Percentiles rank a stretch among this genome's conserved stretches.
These are phyloP conservation scores for Cystofilobasidium macerans DNA, from an alignment of 768 basidiomycete species.

Conservation along the genomic window DNA sequence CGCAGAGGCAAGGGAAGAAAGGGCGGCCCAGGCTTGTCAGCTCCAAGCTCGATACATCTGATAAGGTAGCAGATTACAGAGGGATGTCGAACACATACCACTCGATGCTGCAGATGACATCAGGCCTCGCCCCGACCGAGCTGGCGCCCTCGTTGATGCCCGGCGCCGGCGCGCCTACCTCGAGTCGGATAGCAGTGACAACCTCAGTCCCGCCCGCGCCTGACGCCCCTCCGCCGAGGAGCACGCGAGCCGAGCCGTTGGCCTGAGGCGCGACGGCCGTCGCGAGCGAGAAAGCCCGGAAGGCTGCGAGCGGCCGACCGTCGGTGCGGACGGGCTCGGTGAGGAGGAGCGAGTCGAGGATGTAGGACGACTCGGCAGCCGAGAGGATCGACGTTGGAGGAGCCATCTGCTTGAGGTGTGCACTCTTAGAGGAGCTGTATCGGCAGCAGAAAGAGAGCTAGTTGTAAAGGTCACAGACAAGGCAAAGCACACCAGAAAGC, in stretches of 20 bases:
- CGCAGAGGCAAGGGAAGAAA: too few species aligned
- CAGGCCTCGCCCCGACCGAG: conserved; percentile 16
- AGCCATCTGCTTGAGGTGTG: too few species aligned
- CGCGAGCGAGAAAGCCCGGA: conserved; percentile 58
- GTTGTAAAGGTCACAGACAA: too few species aligned
- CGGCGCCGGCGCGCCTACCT: conserved; percentile 49
- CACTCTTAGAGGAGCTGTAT: too few species aligned
- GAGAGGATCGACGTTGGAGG: conserved; percentile 41
- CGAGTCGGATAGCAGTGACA: conserved; percentile 64
- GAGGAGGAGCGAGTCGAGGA: conserved; percentile 52
- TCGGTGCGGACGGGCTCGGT: conserved; percentile 58
- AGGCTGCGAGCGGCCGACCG: conserved; percentile 58
- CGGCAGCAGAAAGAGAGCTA: too few species aligned
- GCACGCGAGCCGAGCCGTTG: conserved; percentile 69
- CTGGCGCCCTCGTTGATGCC: conserved; percentile 15
- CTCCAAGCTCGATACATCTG: background rate
- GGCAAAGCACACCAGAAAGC: background rate
- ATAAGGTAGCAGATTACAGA: background rate
- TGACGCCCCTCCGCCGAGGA: conserved; percentile 49
- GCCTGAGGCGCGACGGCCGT: conserved; percentile 68
- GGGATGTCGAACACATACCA: conserved; percentile 9
- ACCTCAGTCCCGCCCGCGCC: conserved; percentile 64
- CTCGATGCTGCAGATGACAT: conserved; percentile 21
- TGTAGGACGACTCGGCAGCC: conserved; percentile 69
- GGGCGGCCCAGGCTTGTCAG: background rate